phyloP scores from a whole-genome alignment of 768 basidiomycete species.

The Goffeauzyma gilvescens region DNA sequence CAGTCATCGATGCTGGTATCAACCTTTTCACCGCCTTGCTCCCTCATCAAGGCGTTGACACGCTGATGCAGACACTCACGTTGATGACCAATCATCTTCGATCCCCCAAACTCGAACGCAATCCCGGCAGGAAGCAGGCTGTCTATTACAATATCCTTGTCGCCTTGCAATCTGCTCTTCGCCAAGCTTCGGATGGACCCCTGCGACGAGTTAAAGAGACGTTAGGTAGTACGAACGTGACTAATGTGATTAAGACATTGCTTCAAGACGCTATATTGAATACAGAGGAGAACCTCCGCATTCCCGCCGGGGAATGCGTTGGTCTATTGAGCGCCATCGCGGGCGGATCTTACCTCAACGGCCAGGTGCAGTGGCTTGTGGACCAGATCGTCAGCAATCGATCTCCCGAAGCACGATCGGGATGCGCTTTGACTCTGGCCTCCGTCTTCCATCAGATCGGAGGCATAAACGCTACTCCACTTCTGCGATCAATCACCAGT shows the following conservation, averaged over 20 bases:
- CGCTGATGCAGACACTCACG: conserved; percentile 29
- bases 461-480: conserved; percentile 77
- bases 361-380: conserved; percentile 72
- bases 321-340: conserved; percentile 69
- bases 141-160: conserved; percentile 60
- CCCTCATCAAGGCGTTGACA: conserved; percentile 50
- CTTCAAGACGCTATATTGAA: too few species aligned
- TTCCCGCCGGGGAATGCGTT: too few species aligned
- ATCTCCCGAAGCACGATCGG: conserved; percentile 76
- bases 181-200: conserved; percentile 17
- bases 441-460: conserved; percentile 82
- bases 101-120: conserved; percentile 67
- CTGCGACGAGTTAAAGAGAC: conserved; percentile 18
- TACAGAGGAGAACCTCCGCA: too few species aligned
- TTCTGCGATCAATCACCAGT: conserved; percentile 87
- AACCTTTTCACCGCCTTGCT: conserved; percentile 63
- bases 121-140: conserved; percentile 67
- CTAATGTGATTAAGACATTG: conserved; percentile 40
- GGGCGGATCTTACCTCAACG: conserved; percentile 63
- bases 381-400: conserved; percentile 88
- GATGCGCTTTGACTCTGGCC: conserved; percentile 80
- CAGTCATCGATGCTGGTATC: conserved; percentile 76
- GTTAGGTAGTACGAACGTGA: conserved; percentile 22
- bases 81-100: conserved; percentile 36
- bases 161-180: conserved; percentile 52